Conservation (phyloP, 1,139 yeast species). For the Maudiozyma humilis region DNA sequence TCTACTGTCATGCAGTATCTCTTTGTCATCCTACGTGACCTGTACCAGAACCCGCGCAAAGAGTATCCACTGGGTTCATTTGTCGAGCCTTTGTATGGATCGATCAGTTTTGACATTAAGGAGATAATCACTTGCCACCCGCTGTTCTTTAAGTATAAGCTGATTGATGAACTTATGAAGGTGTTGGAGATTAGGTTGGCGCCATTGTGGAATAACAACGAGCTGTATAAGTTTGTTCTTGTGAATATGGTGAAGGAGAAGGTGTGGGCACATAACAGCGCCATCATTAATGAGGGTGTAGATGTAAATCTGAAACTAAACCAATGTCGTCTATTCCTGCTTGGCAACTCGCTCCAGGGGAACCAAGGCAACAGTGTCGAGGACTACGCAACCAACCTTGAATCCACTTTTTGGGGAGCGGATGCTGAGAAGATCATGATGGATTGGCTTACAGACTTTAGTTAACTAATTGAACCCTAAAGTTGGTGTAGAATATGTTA, state of each 20-base stretch:
- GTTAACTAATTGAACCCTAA: too few species aligned
- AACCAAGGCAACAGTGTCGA: slow-evolving; percentile 14
- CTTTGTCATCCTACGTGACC: slow-evolving; percentile 21
- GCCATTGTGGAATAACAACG: slow-evolving; percentile 23
- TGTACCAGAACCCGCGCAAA: slow-evolving; percentile 17
- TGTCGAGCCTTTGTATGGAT: slow-evolving; percentile 7
- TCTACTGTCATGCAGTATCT: slow-evolving; percentile 29
- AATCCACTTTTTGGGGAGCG: slow-evolving; percentile 11
- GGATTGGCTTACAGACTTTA: slow-evolving; percentile 20
- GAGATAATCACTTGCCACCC: slow-evolving; percentile 14
- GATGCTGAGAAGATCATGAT: slow-evolving; percentile 17
- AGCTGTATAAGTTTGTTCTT: slow-evolving; percentile 20
- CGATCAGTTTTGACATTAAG: slow-evolving; percentile 14
- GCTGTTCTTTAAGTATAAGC: slow-evolving; percentile 13
- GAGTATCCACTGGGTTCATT: slow-evolving; percentile 9
- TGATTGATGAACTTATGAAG: slow-evolving; percentile 22
- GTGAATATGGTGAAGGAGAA: slow-evolving; percentile 21
- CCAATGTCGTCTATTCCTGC: slow-evolving; percentile 14
- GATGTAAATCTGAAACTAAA: slow-evolving; percentile 7
- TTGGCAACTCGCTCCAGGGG: slow-evolving; percentile 13
- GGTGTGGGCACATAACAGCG: slow-evolving; percentile 17
- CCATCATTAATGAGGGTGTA: slow-evolving; percentile 4
- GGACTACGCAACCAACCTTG: slow-evolving; percentile 17
- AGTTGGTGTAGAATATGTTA: too few species aligned
- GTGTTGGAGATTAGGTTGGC: slow-evolving; percentile 20